Evolutionary conservation across 345 rosid species (phyloP).

Genomic region (Salix brachista): DNA sequence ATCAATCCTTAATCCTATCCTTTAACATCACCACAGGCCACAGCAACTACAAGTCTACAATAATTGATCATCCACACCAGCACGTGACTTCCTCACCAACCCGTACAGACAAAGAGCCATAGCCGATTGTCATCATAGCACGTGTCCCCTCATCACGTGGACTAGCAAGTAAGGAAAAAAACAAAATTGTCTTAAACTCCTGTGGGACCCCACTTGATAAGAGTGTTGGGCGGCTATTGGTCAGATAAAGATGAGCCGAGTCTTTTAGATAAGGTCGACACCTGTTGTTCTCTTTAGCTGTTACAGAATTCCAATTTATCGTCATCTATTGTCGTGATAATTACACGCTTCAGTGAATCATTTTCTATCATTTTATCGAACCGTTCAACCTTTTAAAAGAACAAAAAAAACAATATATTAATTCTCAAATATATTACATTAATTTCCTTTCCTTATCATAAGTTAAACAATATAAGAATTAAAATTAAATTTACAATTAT

Average conservation of each 20-base stretch:
- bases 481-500: no score
- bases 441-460: no score
- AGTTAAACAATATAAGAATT: no score
- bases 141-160: neutral
- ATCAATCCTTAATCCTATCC: no score
- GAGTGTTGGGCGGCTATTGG: neutral
- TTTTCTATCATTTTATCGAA: neutral
- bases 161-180: no score
- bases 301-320: neutral
- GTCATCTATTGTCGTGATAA: neutral
- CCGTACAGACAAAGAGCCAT: neutral
- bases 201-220: no score
- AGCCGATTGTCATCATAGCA: neutral
- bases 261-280: conserved; percentile 14
- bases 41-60: no score
- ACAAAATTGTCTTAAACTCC: no score
- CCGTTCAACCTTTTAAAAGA: neutral
- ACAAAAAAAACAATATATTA: neutral
- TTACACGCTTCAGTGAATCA: neutral
- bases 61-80: neutral
- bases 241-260: neutral
- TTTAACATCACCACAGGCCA: no score
- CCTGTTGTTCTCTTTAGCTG: conserved; percentile 2
- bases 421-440: neutral
- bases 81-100: neutral